Evolutionary conservation across 495 filamentous ascomycete genomes (phyloP), one percentile per base, ranked within the genome.

Genomic region (Podospora anserina): DNA sequence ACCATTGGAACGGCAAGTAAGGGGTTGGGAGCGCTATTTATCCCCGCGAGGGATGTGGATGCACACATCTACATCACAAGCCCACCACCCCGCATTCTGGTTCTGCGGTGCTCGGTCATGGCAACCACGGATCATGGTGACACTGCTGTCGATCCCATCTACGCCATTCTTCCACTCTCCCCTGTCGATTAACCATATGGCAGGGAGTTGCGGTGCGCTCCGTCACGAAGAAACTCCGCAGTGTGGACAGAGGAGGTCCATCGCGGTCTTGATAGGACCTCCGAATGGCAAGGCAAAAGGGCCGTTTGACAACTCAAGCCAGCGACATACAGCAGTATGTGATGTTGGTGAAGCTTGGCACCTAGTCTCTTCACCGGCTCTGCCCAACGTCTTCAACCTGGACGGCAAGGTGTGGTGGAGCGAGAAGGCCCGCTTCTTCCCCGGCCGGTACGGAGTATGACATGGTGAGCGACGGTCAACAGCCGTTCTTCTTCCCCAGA

Each of bases 241-340:
- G 7, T 49, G 39, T 49, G 39, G 39, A 13, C 23, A 27, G 59
- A 61, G 5, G 2, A 32, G 19, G 5, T 61, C 23, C 23, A 61
- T 53, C 6, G 32, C 7, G 11, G 19, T 16, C 55, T 53, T 20
- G 16, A 58, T 20, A 19, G 9, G 54, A 19, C 11, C 19, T 53
- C 61, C 34, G 65, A 64, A 68, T 68, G 67, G 61, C 44, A 68
- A 60, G 28, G 20, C 61, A 68, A 53, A 68, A 64, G 67, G 67
- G 61, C 67, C 67, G 67, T 68, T 68, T 68, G 15, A 9, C 23
- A n/a, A 26, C 7, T 6, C 56, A 61, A 44, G 32, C 6, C 16
- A 30, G n/a, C 26, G 13, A 32, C 30, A 32, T 32, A 32, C 30
- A 32, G 4, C 39, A n/a, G 56, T 20, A 59, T 59, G n/a, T 32